Evolutionary conservation across 164 flowering plant genomes (phyloP).

Genomic region (Akebia trifoliata): DNA sequence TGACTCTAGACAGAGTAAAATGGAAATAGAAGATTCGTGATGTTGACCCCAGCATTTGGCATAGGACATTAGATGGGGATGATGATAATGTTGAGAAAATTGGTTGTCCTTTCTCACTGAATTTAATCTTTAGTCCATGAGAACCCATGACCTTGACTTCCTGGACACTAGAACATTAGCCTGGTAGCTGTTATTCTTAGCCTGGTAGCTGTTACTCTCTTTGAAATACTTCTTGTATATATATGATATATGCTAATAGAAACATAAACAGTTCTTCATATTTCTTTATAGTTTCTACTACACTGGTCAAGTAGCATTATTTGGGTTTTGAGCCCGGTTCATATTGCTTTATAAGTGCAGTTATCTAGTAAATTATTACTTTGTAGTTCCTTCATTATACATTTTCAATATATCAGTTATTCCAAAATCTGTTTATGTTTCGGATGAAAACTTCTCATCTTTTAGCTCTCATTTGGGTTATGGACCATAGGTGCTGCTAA

Average conservation of each 20-base stretch:
- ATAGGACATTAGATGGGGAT: too few species aligned
- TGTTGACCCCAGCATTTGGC: too few species aligned
- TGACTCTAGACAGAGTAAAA: too few species aligned
- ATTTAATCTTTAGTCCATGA: background rate
- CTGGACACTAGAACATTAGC: background rate
- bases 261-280: background rate
- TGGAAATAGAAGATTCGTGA: too few species aligned
- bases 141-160: background rate
- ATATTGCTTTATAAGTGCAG: background rate
- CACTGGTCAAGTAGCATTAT: background rate
- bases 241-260: background rate
- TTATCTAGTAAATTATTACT: background rate
- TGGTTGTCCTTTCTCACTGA: background rate
- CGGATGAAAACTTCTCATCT: background rate
- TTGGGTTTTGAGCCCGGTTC: background rate
- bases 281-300: background rate
- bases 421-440: background rate
- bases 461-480: background rate
- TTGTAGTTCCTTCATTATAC: background rate
- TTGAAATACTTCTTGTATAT: too few species aligned
- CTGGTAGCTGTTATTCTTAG: too few species aligned
- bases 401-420: background rate
- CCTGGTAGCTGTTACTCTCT: too few species aligned
- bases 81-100: too few species aligned
- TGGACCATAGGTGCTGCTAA: constrained; percentile 63